Base-by-base conservation (phyloP, 2,329 filamentous ascomycete species). In the Pochonia chlamydosporia region DNA sequence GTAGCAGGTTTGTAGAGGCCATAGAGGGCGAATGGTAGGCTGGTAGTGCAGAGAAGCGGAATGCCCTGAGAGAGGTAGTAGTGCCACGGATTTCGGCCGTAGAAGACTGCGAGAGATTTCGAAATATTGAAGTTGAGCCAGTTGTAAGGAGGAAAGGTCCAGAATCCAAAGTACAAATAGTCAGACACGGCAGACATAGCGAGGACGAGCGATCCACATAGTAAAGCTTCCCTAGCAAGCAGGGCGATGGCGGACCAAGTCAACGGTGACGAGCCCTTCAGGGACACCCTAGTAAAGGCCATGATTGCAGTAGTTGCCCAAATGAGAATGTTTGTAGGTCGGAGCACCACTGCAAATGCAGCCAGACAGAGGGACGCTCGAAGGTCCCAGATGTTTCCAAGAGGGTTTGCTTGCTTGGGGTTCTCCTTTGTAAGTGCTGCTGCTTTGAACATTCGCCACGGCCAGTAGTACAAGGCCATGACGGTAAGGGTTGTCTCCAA, bases 41-140 rank as follows among this genome's bases (percentile, higher is more conserved):
- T 82, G 1, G 89, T 91, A 8, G 86, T 96, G 26, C 93, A 83
- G 5, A 96, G 79, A 0, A 97, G 76, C 2, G 93, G 92, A 23
- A 96, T 75, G 4, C 90, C 93, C 67, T 99, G 91, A 0, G 87
- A 85, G 25, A 95, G 68, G 64, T 96, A 99, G 70, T 97, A 99
- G 65, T 96, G 90, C 77, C 85, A 85, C 52, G 89, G 82, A 66
- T 95, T 97, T 41, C 74, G 79, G 20, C 93, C 93, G 63, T 99
- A 99, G 67, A 97, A 97, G 41, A 92, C 81, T 23, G 93, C 89
- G 5, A 99, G 76, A 7, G 87, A 87, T 64, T 95, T 86, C 18
- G 84, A 81, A 47, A 99, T 76, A 68, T 99, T 99, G 74, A 96
- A 92, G 61, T 92, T 81, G 49, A 97, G 76, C 70, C 90, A 97